Evolutionary conservation across 805 yeast genomes (phyloP).

Genomic region (Schwanniomyces sp.): DNA sequence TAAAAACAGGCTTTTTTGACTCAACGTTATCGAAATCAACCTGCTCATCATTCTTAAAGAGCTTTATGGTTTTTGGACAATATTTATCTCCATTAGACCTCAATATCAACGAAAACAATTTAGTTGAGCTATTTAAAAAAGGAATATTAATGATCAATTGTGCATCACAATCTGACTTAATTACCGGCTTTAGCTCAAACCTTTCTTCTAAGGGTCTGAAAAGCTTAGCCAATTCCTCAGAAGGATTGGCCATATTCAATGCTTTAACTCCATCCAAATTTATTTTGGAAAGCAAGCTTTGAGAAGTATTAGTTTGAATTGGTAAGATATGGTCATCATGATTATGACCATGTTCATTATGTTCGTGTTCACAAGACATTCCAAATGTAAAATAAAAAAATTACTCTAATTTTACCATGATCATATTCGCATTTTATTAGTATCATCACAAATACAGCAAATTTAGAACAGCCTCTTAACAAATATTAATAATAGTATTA

Average conservation of each 20-base stretch:
- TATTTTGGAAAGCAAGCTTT: conserved; percentile 62
- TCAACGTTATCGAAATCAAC: conserved; percentile 72
- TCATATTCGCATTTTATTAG: background rate
- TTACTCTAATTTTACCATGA: background rate
- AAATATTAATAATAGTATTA: too few species aligned
- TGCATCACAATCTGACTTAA: conserved; percentile 76
- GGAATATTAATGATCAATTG: conserved; percentile 80
- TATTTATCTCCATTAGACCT: conserved; percentile 61
- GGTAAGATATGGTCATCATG: conserved; percentile 50
- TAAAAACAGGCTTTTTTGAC: conserved; percentile 48
- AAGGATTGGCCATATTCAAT: conserved; percentile 57
- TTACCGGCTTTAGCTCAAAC: conserved; percentile 45
- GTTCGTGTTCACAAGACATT: conserved; percentile 34
- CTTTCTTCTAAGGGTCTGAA: conserved; percentile 54
- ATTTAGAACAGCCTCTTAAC: too few species aligned
- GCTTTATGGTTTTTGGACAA: conserved; percentile 68
- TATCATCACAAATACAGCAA: background rate
- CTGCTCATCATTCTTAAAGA: conserved; percentile 68
- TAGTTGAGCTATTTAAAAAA: conserved; percentile 67
- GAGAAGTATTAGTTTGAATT: conserved; percentile 67
- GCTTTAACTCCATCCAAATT: conserved; percentile 61
- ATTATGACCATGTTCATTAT: conserved; percentile 24
- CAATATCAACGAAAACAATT: conserved; percentile 69
- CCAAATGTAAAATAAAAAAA: background rate
- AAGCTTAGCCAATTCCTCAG: conserved; percentile 48